A percentile compares a stretch with the other conserved stretches of the same genome.
Evolutionary conservation across 352 stramenopile genomes (phyloP).

Genomic region (Globisporangium recalcitrans): DNA sequence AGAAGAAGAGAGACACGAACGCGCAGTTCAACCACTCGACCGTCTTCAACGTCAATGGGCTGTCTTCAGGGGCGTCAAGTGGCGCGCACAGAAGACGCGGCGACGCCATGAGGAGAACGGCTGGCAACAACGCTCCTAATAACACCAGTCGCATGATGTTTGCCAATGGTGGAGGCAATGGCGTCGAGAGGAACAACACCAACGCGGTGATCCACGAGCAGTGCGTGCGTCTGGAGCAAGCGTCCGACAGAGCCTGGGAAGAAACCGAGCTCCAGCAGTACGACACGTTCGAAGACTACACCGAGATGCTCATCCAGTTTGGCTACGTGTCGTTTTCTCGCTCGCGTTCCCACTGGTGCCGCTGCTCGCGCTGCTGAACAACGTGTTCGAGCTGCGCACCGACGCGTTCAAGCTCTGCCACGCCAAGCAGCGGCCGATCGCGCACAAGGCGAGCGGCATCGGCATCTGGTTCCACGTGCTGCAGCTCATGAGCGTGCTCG

Average conservation of each 20-base stretch:
- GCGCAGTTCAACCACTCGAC: conserved; percentile 54
- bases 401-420: conserved; percentile 95
- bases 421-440: conserved; percentile 85
- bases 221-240: conserved; percentile 75
- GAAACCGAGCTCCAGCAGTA: conserved; percentile 88
- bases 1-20: conserved; percentile 58
- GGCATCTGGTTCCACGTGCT: conserved; percentile 87
- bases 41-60: conserved; percentile 39
- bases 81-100: conserved; percentile 13
- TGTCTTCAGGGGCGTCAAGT: neutral
- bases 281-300: conserved; percentile 95
- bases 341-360: conserved; percentile 93
- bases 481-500: conserved; percentile 93
- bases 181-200: conserved; percentile 14
- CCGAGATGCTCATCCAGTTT: conserved; percentile 93
- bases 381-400: conserved; percentile 89
- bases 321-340: conserved; percentile 95
- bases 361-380: conserved; percentile 91
- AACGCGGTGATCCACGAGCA: conserved; percentile 73
- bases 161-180: no score
- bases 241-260: conserved; percentile 82
- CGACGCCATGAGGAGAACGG: conserved; percentile 2
- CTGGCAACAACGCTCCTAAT: neutral
- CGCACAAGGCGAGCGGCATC: conserved; percentile 91
- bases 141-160: neutral